Base-by-base conservation (phyloP, 2,329 filamentous ascomycete genomes). In the Pestalotiopsis sp. region DNA sequence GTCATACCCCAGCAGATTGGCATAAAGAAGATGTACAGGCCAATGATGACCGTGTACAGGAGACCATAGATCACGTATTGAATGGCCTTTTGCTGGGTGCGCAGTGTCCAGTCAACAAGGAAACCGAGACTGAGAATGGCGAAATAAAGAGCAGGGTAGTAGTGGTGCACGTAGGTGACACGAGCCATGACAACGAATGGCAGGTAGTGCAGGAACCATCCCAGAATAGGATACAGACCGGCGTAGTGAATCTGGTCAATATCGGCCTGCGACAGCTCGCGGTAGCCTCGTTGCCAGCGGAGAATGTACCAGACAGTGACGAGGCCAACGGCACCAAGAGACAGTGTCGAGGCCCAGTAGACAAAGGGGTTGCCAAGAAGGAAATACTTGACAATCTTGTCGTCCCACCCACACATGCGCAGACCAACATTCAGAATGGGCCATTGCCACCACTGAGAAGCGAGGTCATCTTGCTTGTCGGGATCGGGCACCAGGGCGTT, bases 101-200 rank as follows among this genome's bases (percentile, higher is more conserved):
- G 87, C 60, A 94, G 88, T 70, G 91, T 84, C 91, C 93, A 98
- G 80, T 98, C 94, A 66, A 92, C 82, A 73, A 94, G 87, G 86
- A 99, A 99, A 66, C 94, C 95, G 70, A 94, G 89, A 17, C 88
- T 89, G 59, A 99, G 84, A 72, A 99, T 97, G 74, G 96, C 94
- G 79, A 98, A 99, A 85, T 98, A 99, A 11, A 99, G 88, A 10
- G 96, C 96, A 11, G 96, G 96, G 81, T 98, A 99, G 85, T 99
- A 99, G 84, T 99, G 96, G 81, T 99, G 96, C 66, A 99, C 96
- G 77, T 99, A 99, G 17, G 96, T 99, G 69, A 99, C 96, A 86
- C 96, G 93, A 11, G 94, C 96, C 97, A 99, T 99, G 77, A 96
- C 89, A 75, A 97, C 89, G 81, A 98, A 99, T 0, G 96, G 96